Conservation (phyloP, 2,329 filamentous ascomycete genomes). For the Bipolaris gigantea region DNA sequence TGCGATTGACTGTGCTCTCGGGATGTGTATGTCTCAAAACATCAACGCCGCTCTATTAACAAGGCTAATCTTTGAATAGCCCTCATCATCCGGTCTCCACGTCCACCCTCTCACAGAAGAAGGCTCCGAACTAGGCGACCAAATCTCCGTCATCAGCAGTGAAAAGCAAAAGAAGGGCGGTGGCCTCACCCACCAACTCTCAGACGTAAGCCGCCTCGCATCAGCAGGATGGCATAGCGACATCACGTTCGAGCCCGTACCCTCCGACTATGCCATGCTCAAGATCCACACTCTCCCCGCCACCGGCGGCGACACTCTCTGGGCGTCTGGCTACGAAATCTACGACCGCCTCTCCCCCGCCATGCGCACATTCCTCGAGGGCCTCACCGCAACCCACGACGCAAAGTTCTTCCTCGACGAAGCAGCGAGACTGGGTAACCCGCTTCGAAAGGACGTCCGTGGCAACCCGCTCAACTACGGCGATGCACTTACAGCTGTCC, state of each 20-base stretch:
- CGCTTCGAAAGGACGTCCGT: conserved; percentile 30
- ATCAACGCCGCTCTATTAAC: neutral
- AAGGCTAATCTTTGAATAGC: conserved; percentile 18
- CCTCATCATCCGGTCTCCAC: conserved; percentile 32
- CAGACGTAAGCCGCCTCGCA: conserved; percentile 42
- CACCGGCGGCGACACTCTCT: conserved; percentile 43
- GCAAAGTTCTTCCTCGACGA: conserved; percentile 37
- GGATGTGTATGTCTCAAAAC: conserved; percentile 53
- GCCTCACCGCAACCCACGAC: conserved; percentile 51
- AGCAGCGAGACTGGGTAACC: conserved; percentile 31
- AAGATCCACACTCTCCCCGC: conserved; percentile 40
- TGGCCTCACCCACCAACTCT: conserved; percentile 49
- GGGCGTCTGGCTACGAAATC: conserved; percentile 48
- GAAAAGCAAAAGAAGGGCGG: conserved; percentile 38
- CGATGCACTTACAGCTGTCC: conserved; percentile 53
- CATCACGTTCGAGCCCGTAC: conserved; percentile 47
- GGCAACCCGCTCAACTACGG: conserved; percentile 61
- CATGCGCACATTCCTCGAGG: conserved; percentile 53
- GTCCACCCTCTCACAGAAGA: conserved; percentile 49
- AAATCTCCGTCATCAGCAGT: conserved; percentile 47
- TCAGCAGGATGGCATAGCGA: conserved; percentile 58
- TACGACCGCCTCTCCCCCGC: conserved; percentile 56
- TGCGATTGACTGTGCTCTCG: conserved; percentile 61
- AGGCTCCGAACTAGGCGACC: conserved; percentile 46
- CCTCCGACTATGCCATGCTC: conserved; percentile 47